phyloP scores from a whole-genome alignment of 2,329 filamentous ascomycete genomes.

The Ophiostoma ips region DNA sequence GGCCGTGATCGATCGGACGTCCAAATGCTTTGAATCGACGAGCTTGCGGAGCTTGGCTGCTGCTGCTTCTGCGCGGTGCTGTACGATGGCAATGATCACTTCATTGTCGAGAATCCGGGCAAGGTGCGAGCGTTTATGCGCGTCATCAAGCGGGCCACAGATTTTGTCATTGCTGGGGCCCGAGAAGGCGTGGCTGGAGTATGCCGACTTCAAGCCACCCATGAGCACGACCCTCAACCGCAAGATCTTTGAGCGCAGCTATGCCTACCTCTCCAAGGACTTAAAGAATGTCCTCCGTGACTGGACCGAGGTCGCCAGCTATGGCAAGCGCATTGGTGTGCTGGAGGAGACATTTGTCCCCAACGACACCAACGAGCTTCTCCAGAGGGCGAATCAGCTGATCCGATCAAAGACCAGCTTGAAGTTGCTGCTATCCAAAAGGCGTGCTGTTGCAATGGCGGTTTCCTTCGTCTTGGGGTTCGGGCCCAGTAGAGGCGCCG shows the following conservation, averaged over 20 bases:
- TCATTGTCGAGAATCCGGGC: conserved; percentile 51
- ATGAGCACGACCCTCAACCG: conserved; percentile 56
- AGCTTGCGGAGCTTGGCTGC: conserved; percentile 65
- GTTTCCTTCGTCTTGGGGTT: neutral
- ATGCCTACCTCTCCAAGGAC: conserved; percentile 56
- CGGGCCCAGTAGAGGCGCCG: neutral
- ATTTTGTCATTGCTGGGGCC: conserved; percentile 55
- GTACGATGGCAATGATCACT: conserved; percentile 65
- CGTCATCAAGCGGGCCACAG: conserved; percentile 61
- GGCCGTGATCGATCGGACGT: conserved; percentile 52
- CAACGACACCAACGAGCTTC: conserved; percentile 62
- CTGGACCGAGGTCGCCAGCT: conserved; percentile 65
- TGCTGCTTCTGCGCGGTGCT: conserved; percentile 76
- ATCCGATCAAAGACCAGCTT: conserved; percentile 53
- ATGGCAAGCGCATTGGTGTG: conserved; percentile 60
- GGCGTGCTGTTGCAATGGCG: conserved; percentile 13
- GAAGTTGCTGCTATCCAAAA: conserved; percentile 56
- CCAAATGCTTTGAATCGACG: conserved; percentile 69
- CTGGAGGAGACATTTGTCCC: conserved; percentile 48
- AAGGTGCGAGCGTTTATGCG: conserved; percentile 55
- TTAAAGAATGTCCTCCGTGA: conserved; percentile 50
- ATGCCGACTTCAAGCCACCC: conserved; percentile 56
- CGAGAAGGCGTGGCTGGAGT: conserved; percentile 49
- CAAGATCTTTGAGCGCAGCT: conserved; percentile 70
- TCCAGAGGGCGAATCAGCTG: conserved; percentile 44